Base-by-base conservation (phyloP, 140 eudicot species). In the Flaveria floridana region DNA sequence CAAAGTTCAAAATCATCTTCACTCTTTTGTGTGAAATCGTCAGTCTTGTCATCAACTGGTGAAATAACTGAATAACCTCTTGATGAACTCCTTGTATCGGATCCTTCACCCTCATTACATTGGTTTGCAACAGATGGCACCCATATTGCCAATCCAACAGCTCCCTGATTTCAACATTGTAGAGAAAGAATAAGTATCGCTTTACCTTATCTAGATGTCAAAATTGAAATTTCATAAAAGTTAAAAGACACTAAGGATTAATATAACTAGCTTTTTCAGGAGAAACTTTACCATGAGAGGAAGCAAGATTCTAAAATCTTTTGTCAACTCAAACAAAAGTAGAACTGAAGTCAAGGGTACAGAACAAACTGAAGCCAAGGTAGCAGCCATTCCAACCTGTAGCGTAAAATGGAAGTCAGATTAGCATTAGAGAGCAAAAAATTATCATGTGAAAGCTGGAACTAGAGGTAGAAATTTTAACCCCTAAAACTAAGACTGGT, bases 361-460 rank as follows among this genome's bases (percentile, higher is more conserved):
- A 42, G 99, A 94, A 87, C 99, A 94, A 58, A 87, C 94, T 44
- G 99, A 94, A 47, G 99, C 99, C 78, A 94, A 87, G 15, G 97
- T 90, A 76, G 99, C 99, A 79, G 99, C 99, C 99, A 94, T 94
- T 46, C 99, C 99, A 75, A 94, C 99, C 99, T 94, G 87, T 74
- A 79, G 47, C 23, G 58, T 57, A 63, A 72, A 47, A 48, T 73
- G 56, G 42, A 26, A 74, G 25, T 53, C 46, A 79, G 5, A 63
- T 15, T 63, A 63, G n/a, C 34, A 63, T 46, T 15, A 30, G 47
- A 64, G 69, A 15, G 47, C 23, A 30, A 30, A 30, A 34, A 30
- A 2, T 21, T 57, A 9, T 9, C 42, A 61, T 13, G 67, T 26
- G 18, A 61, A 61, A 13, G 18, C 41, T 25, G 67, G 39, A 61